Conservation (phyloP, 1,139 yeast species). For the Lipomyces yarrowii region DNA sequence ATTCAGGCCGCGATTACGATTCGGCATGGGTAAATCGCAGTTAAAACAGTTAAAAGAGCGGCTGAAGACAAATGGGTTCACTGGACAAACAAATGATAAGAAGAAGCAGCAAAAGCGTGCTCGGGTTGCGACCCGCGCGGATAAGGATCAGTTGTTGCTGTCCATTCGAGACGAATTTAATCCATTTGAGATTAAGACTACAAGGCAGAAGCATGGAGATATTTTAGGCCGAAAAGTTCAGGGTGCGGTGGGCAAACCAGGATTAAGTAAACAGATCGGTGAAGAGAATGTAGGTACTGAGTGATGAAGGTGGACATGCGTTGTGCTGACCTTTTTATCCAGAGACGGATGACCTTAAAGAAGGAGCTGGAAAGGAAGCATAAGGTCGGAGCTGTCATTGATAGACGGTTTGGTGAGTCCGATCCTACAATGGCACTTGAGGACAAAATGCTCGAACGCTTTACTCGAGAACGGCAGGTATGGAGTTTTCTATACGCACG, state of each 20-base stretch:
- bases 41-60: constrained; percentile 79
- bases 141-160: constrained; percentile 56
- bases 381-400: constrained; percentile 76
- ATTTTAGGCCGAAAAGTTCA: constrained; percentile 59
- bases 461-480: constrained; percentile 79
- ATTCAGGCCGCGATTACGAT: not conserved
- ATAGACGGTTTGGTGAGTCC: constrained; percentile 91
- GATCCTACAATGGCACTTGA: constrained; percentile 73
- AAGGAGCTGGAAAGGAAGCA: constrained; percentile 62
- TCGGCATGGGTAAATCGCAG: constrained; percentile 83
- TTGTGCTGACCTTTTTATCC: not conserved
- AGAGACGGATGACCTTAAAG: constrained; percentile 68
- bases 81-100: constrained; percentile 74
- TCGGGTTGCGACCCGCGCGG: constrained; percentile 56
- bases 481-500: constrained; percentile 13
- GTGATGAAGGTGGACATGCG: not conserved
- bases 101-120: constrained; percentile 52
- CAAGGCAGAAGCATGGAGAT: constrained; percentile 68
- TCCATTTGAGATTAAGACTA: constrained; percentile 80
- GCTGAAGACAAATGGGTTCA: constrained; percentile 73
- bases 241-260: constrained; percentile 71
- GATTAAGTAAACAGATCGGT: constrained; percentile 72
- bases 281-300: constrained; percentile 54
- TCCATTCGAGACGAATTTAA: constrained; percentile 81
- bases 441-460: constrained; percentile 93